These are phyloP conservation scores for Suillus luteus DNA, from an alignment of 768 basidiomycete species.

Conservation along the genomic window DNA sequence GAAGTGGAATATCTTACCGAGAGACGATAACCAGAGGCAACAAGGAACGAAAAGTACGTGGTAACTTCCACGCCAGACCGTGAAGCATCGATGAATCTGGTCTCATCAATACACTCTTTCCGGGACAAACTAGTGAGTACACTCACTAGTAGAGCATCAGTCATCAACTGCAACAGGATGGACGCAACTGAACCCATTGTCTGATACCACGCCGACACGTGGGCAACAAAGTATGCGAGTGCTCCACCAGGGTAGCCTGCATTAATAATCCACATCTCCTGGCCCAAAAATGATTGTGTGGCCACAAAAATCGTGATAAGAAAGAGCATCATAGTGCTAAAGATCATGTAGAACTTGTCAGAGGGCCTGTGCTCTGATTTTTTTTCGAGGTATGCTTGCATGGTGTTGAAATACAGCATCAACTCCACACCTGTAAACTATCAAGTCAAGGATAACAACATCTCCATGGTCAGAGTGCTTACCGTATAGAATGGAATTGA, in stretches of 20 bases:
- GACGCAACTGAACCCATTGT: conserved; percentile 33
- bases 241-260: conserved; percentile 36
- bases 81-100: conserved; percentile 42
- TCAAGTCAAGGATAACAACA: background rate
- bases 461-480: background rate
- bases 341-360: conserved; percentile 25
- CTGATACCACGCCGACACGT: conserved; percentile 32
- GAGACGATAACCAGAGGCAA: conserved; percentile 25
- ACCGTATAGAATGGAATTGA: conserved; percentile 22
- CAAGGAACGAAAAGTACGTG: conserved; percentile 22
- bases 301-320: conserved; percentile 36
- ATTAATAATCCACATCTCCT: conserved; percentile 40
- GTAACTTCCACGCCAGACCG: conserved; percentile 32
- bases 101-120: background rate
- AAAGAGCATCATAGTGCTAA: conserved; percentile 31
- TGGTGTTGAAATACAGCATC: conserved; percentile 28
- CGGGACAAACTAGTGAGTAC: background rate
- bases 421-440: conserved; percentile 25
- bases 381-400: conserved; percentile 20
- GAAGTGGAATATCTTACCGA: conserved; percentile 22
- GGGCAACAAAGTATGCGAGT: conserved; percentile 32
- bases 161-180: conserved; percentile 36
- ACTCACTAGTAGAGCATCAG: conserved; percentile 42
- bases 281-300: conserved; percentile 32
- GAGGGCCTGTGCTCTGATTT: background rate